phyloP scores from a whole-genome alignment of 1,284 basidiomycete species.

The Xerocomus alliaceus region DNA sequence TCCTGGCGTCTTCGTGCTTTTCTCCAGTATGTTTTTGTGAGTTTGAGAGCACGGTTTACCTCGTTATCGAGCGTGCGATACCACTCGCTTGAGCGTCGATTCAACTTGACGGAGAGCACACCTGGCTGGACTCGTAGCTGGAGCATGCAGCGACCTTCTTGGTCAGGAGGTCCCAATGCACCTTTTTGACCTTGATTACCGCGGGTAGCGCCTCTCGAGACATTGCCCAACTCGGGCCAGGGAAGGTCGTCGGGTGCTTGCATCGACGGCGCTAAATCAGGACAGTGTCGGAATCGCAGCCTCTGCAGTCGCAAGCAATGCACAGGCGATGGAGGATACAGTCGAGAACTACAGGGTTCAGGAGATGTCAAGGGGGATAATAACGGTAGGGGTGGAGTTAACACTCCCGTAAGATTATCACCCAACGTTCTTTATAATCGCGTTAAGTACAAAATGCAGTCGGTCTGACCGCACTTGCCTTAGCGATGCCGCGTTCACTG shows the following conservation, averaged over 20 bases:
- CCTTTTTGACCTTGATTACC: slow-evolving; percentile 85
- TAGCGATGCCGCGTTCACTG: slow-evolving; percentile 47
- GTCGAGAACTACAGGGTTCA: slow-evolving; percentile 22
- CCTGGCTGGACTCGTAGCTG: slow-evolving; percentile 81
- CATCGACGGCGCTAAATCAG: slow-evolving; percentile 52
- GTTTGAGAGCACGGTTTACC: slow-evolving; percentile 76
- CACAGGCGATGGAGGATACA: slow-evolving; percentile 19
- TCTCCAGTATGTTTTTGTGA: slow-evolving; percentile 83
- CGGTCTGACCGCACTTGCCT: slow-evolving; percentile 30
- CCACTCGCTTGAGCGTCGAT: slow-evolving; percentile 78
- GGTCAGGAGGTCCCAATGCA: slow-evolving; percentile 68
- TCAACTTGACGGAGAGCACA: slow-evolving; percentile 73
- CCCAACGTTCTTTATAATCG: slow-evolving; percentile 45
- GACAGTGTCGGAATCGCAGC: slow-evolving; percentile 27
- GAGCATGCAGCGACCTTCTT: slow-evolving; percentile 70
- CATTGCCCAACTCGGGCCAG: slow-evolving; percentile 83
- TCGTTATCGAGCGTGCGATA: slow-evolving; percentile 76
- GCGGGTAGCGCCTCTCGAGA: slow-evolving; percentile 79
- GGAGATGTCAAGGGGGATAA: slow-evolving; percentile 33
- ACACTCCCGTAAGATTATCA: slow-evolving; percentile 45
- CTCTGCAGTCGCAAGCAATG: slow-evolving; percentile 1
- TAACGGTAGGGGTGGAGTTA: slow-evolving; percentile 45
- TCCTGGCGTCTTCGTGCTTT: slow-evolving; percentile 78
- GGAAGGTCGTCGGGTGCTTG: slow-evolving; percentile 73
- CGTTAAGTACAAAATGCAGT: slow-evolving; percentile 38